phyloP scores from a whole-genome alignment of 192 early-diverging fungal genomes.

The Coemansia sp. region DNA sequence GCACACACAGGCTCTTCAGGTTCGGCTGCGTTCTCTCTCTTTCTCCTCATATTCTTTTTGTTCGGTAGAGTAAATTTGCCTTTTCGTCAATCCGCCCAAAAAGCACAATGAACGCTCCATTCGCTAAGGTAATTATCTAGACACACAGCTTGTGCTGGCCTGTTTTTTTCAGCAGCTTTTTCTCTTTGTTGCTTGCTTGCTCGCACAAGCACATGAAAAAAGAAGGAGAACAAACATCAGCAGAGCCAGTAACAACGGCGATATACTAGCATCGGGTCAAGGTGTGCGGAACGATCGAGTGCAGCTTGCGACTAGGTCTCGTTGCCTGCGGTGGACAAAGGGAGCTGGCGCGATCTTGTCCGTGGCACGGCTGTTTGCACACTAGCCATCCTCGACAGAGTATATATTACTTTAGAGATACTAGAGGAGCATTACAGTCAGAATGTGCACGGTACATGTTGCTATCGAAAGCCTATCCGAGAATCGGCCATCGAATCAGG shows the following conservation, averaged over 20 bases:
- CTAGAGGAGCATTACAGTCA: no score
- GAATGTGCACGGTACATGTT: no score
- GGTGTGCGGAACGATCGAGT: neutral
- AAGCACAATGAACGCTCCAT: constrained; percentile 56
- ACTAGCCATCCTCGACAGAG: no score
- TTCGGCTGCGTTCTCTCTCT: constrained; percentile 15
- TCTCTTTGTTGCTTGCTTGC: no score
- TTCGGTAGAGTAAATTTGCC: constrained; percentile 29
- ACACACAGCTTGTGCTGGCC: neutral
- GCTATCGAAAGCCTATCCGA: no score
- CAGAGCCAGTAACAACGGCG: no score
- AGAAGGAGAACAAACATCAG: neutral
- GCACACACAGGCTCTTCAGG: neutral
- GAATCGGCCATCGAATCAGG: no score
- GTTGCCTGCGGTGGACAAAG: neutral
- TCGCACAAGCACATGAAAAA: neutral
- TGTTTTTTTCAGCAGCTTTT: neutral
- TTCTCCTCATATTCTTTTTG: constrained; percentile 24
- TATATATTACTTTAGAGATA: no score
- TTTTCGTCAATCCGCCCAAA: constrained; percentile 27
- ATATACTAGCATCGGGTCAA: neutral
- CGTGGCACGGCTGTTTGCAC: no score
- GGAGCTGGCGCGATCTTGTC: no score
- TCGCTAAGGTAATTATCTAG: constrained; percentile 50
- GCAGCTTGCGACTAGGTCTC: neutral